Evolutionary conservation across 2,329 filamentous ascomycete species (phyloP).

Genomic region (Pyrenochaeta sp.): DNA sequence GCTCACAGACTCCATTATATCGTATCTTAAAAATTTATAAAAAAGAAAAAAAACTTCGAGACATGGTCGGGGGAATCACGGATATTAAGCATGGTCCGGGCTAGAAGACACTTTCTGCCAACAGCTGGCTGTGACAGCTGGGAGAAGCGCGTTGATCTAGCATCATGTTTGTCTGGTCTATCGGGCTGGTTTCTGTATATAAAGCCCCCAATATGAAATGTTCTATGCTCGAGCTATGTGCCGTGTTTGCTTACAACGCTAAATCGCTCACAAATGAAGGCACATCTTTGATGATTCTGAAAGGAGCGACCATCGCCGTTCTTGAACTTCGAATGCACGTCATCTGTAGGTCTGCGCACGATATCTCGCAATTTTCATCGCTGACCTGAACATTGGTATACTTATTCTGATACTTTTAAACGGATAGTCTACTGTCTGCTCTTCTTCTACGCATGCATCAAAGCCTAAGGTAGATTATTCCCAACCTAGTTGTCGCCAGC

Average conservation of each 20-base stretch:
- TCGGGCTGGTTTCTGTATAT: constrained; percentile 3
- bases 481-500: too few species aligned
- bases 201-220: constrained; percentile 19
- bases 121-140: background rate
- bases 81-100: constrained; percentile 8
- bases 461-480: too few species aligned
- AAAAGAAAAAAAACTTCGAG: constrained; percentile 31
- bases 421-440: too few species aligned
- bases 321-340: too few species aligned
- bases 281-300: too few species aligned
- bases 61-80: constrained; percentile 20
- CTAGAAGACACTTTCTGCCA: constrained; percentile 1
- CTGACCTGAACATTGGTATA: too few species aligned
- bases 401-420: too few species aligned
- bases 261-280: background rate
- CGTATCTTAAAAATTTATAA: constrained; percentile 15
- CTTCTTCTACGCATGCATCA: too few species aligned
- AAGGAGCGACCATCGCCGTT: too few species aligned
- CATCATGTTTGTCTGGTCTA: background rate
- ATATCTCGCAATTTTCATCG: too few species aligned
- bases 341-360: too few species aligned
- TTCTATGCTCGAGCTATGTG: background rate
- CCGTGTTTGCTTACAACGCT: background rate
- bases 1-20: constrained; percentile 10
- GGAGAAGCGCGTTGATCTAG: background rate